phyloP scores from a whole-genome alignment of 495 filamentous ascomycete species.

The Penicillium chermesinum region DNA sequence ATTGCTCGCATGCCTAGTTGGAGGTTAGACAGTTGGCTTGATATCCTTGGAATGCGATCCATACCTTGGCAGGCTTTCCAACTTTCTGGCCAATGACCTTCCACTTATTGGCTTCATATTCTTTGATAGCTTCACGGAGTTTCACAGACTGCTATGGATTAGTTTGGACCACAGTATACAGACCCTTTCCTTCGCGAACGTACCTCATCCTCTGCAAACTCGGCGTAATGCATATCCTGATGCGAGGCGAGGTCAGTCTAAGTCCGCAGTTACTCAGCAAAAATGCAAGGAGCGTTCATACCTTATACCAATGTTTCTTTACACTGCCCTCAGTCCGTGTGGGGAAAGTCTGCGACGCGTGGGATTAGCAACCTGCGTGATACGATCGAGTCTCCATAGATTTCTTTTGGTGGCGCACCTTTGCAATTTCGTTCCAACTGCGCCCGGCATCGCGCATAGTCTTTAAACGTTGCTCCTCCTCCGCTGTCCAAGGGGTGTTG shows the following conservation, averaged over 20 bases:
- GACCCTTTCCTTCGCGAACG: slow-evolving; percentile 15
- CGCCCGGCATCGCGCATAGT: slow-evolving; percentile 86
- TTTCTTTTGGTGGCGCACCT: slow-evolving; percentile 47
- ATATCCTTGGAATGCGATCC: slow-evolving; percentile 12
- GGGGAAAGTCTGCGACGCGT: slow-evolving; percentile 75
- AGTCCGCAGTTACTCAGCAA: not conserved
- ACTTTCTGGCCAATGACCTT: slow-evolving; percentile 94
- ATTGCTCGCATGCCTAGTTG: slow-evolving; percentile 90
- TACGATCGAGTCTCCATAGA: not conserved
- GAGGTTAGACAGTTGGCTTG: not conserved
- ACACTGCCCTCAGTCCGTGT: slow-evolving; percentile 92
- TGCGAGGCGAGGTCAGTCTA: not conserved
- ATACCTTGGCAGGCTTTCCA: slow-evolving; percentile 93
- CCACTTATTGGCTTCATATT: slow-evolving; percentile 98
- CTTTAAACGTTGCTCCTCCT: slow-evolving; percentile 89
- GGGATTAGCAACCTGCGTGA: not conserved
- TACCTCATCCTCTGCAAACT: slow-evolving; percentile 98
- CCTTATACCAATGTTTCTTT: slow-evolving; percentile 99
- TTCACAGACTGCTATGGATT: slow-evolving; percentile 63
- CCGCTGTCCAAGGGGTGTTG: slow-evolving; percentile 96
- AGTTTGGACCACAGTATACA: slow-evolving; percentile 17
- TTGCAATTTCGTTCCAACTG: slow-evolving; percentile 97
- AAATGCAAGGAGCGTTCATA: slow-evolving; percentile 25
- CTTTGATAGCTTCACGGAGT: slow-evolving; percentile 89
- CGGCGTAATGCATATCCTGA: slow-evolving; percentile 98